phyloP scores from a whole-genome alignment of 2,329 filamentous ascomycete species.

The Pseudogymnoascus sp. region DNA sequence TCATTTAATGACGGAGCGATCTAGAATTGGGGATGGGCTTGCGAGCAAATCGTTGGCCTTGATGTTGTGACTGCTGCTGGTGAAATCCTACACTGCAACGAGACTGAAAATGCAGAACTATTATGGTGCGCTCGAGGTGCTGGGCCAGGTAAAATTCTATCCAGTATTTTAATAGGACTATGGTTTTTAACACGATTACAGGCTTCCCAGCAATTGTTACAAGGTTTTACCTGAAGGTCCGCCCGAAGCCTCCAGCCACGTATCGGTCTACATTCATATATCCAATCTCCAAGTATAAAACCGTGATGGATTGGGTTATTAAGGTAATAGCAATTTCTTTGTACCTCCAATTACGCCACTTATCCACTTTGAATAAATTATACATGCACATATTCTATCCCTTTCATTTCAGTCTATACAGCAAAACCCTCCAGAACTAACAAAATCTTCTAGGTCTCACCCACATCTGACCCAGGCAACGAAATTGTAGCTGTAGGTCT shows the following conservation, averaged over 20 bases:
- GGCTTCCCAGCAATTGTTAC: slow-evolving; percentile 49
- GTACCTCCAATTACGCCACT: neutral
- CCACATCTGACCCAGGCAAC: slow-evolving; percentile 31
- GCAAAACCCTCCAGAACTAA: neutral
- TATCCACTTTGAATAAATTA: neutral
- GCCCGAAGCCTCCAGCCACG: slow-evolving; percentile 13
- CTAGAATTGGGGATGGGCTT: slow-evolving; percentile 50
- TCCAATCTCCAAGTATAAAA: slow-evolving; percentile 37
- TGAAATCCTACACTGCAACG: slow-evolving; percentile 31
- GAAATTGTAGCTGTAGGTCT: slow-evolving; percentile 36
- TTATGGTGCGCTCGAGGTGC: slow-evolving; percentile 36
- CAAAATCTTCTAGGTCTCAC: slow-evolving; percentile 16
- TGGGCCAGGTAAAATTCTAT: slow-evolving; percentile 15
- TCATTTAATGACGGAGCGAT: neutral
- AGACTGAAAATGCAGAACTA: slow-evolving; percentile 38
- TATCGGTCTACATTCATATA: slow-evolving; percentile 37
- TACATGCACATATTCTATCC: neutral
- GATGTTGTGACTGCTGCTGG: slow-evolving; percentile 21
- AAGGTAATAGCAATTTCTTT: slow-evolving; percentile 26
- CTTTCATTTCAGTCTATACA: neutral
- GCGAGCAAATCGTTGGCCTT: slow-evolving; percentile 26
- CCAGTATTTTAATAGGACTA: neutral
- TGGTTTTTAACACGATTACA: slow-evolving; percentile 17
- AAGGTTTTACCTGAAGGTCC: slow-evolving; percentile 34
- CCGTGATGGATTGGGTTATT: slow-evolving; percentile 42